Evolutionary conservation across 257 asterid genomes (phyloP).

Genomic region (Solanum okadae): DNA sequence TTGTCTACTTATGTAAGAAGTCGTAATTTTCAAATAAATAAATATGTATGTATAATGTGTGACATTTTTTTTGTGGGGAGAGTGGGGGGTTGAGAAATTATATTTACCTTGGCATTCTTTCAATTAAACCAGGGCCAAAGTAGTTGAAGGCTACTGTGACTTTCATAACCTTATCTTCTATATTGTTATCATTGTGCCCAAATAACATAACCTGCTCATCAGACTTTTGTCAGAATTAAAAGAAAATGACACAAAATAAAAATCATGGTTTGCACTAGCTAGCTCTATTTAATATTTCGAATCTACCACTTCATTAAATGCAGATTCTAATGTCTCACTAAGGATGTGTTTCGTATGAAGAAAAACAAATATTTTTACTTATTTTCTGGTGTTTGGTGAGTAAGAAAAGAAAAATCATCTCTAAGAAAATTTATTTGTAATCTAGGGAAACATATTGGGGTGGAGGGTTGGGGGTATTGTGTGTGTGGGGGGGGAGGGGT

Average conservation of each 20-base stretch:
- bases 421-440: too few species aligned
- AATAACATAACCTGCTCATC: constrained; percentile 36
- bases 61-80: background rate
- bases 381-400: background rate
- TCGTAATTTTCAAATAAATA: background rate
- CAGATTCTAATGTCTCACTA: background rate
- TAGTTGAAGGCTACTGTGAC: constrained; percentile 75
- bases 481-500: background rate
- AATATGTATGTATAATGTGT: background rate
- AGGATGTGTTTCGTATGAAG: background rate
- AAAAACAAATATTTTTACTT: background rate
- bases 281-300: background rate
- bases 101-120: constrained; percentile 72
- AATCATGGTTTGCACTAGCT: background rate
- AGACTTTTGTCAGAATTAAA: background rate
- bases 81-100: background rate
- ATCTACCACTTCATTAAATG: background rate
- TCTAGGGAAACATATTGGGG: background rate
- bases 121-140: constrained; percentile 83
- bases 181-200: constrained; percentile 57
- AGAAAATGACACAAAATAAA: background rate
- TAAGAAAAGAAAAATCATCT: too few species aligned
- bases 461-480: background rate
- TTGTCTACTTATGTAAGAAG: background rate
- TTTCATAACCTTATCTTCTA: constrained; percentile 49